Evolutionary conservation across 2,329 filamentous ascomycete species (phyloP).

Genomic region (Nemania sp.): DNA sequence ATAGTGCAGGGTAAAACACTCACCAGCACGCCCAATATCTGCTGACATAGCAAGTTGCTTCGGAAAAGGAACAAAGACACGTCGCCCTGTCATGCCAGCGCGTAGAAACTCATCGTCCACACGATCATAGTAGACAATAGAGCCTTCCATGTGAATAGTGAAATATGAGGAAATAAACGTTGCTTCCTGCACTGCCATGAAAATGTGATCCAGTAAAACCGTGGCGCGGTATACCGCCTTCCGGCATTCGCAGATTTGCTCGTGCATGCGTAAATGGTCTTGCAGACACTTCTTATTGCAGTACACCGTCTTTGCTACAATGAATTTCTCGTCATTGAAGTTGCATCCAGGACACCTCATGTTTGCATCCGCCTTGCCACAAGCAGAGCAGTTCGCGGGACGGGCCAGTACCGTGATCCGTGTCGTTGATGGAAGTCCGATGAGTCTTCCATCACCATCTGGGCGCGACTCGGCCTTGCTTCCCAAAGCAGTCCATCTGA

Average conservation of each 20-base stretch:
- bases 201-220: constrained; percentile 7
- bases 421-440: not conserved
- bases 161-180: constrained; percentile 13
- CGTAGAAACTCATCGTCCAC: too few species aligned
- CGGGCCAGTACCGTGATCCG: not conserved
- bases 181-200: not conserved
- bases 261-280: constrained; percentile 9
- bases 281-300: constrained; percentile 24
- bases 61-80: constrained; percentile 17
- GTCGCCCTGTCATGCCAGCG: constrained; percentile 19
- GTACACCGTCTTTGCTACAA: constrained; percentile 19
- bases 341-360: constrained; percentile 16
- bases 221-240: constrained; percentile 11
- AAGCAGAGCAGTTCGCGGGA: constrained; percentile 7
- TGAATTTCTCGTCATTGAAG: constrained; percentile 3
- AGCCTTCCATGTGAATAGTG: too few species aligned
- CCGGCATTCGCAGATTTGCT: constrained; percentile 11
- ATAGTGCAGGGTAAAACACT: too few species aligned
- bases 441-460: not conserved
- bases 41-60: not conserved
- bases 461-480: constrained; percentile 21
- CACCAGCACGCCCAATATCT: constrained; percentile 6
- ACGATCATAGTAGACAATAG: constrained; percentile 15
- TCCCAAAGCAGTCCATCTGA: constrained; percentile 21
- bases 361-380: constrained; percentile 17